phyloP scores from a whole-genome alignment of 2,329 filamentous ascomycete species.

The Gliomastix tumulicola region DNA sequence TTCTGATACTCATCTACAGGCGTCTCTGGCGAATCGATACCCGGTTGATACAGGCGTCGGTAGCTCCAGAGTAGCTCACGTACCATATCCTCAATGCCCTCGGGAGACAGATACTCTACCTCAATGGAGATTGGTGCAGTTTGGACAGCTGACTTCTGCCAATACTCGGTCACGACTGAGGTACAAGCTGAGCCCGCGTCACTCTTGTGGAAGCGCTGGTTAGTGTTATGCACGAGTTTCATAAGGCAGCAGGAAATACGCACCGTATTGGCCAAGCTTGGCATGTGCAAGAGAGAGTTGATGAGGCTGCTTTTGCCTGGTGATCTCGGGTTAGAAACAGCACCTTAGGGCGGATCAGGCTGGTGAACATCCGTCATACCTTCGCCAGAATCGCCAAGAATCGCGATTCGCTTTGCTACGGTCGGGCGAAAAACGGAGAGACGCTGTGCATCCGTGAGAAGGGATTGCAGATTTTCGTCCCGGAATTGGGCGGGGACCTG shows the following conservation, averaged over 20 bases:
- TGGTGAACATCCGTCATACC: constrained; percentile 7
- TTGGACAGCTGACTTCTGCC: constrained; percentile 15
- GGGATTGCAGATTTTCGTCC: too few species aligned
- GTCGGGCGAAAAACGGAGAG: background rate
- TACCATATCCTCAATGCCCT: constrained; percentile 17
- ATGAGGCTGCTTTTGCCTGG: constrained; percentile 21
- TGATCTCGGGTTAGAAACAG: constrained; percentile 1
- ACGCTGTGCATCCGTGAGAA: background rate
- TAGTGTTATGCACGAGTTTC: too few species aligned
- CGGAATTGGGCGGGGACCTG: too few species aligned
- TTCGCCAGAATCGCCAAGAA: constrained; percentile 12
- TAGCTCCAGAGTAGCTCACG: constrained; percentile 22
- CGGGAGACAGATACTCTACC: constrained; percentile 19
- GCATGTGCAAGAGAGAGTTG: constrained; percentile 23
- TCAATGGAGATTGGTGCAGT: constrained; percentile 18
- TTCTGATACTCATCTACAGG: constrained; percentile 14
- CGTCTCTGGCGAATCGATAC: constrained; percentile 10
- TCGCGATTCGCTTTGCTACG: constrained; percentile 3
- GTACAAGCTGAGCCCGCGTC: constrained; percentile 24
- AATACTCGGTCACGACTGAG: constrained; percentile 24
- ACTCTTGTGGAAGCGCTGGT: constrained; percentile 5
- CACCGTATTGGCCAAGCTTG: constrained; percentile 16
- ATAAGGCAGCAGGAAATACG: background rate
- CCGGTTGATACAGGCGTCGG: constrained; percentile 16
- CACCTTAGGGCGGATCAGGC: background rate